Base-by-base conservation (phyloP, 2,329 filamentous ascomycete genomes). In the Aspergillus unguis region DNA sequence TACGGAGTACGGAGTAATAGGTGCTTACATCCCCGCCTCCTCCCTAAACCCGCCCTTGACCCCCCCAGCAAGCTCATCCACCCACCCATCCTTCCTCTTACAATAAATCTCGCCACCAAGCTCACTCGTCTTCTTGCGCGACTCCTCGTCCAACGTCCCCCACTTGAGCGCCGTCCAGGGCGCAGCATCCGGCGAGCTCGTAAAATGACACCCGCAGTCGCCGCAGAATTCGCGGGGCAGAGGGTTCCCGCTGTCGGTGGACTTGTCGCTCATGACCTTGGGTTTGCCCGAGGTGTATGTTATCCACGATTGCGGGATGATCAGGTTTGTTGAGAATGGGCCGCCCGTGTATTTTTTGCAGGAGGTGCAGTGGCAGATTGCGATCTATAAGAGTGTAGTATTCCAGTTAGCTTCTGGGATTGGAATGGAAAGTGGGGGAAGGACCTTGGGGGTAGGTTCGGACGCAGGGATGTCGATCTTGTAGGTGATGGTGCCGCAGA, bases 301-400 rank as follows among this genome's bases (percentile, higher is more conserved):
- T 9, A 64, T 41, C 3, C 29, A 32, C 3, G 54, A 38, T 17
- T 50, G 36, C 0, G 60, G 54, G 29, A 65, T 38, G 42, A 61
- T 46, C 28, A 65, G 51, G 50, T 64, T 65, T 37, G 61, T 44
- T 4, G 62, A 65, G 53, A 65, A 65, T 37, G 50, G 50, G 10
- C 57, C 55, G 48, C 62, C 61, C 2, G 62, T 62, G 52, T 65
- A 61, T 25, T 59, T 60, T 35, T 65, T 65, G 56, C 62, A 65
- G 50, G 40, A 58, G 37, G 35, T 57, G 53, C 62, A 65, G 57
- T 65, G 61, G 52, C 63, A 64, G 50, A 60, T 43, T 33, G 57
- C 42, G 17, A 64, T 17, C 60, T 64, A 23, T 42, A 28, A 25
- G 5, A 32, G 42, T 17, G 6, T 9, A 25, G 10, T 6, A 32